Evolutionary conservation across 2,329 filamentous ascomycete species (phyloP).

Genomic region (Cephalotrichum gorgonifer): DNA sequence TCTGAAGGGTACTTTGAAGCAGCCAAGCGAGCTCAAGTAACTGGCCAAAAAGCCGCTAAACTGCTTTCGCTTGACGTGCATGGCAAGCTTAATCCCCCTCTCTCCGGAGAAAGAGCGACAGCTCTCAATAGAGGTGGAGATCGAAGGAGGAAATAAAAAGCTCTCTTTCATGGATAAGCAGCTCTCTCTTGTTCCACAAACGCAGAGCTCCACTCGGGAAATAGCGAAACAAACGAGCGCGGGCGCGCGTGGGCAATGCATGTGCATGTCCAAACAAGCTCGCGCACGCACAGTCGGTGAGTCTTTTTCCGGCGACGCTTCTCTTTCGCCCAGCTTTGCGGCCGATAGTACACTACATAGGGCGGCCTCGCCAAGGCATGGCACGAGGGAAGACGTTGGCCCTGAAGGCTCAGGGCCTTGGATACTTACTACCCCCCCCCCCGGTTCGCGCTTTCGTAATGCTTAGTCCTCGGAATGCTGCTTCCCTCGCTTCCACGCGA

Average conservation of each 20-base stretch:
- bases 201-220: too few relatives aligned
- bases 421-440: too few relatives aligned
- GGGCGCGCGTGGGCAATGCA: background rate
- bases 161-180: background rate
- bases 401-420: background rate
- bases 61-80: background rate
- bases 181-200: background rate
- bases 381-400: background rate
- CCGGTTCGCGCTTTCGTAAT: background rate
- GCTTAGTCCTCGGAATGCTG: background rate
- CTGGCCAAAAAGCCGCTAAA: background rate
- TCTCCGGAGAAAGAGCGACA: background rate
- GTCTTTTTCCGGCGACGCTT: background rate
- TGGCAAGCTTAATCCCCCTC: background rate
- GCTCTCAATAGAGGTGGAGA: background rate
- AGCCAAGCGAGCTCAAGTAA: too few relatives aligned
- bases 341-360: too few relatives aligned
- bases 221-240: background rate
- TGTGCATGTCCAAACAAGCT: background rate
- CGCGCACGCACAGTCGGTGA: background rate
- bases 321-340: background rate
- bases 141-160: background rate
- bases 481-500: background rate
- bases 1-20: background rate
- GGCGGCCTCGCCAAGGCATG: background rate